A percentile compares a stretch with the other conserved stretches of the same genome.
phyloP scores from a whole-genome alignment of 805 yeast genomes.

The Starmerella sirachaensis region DNA sequence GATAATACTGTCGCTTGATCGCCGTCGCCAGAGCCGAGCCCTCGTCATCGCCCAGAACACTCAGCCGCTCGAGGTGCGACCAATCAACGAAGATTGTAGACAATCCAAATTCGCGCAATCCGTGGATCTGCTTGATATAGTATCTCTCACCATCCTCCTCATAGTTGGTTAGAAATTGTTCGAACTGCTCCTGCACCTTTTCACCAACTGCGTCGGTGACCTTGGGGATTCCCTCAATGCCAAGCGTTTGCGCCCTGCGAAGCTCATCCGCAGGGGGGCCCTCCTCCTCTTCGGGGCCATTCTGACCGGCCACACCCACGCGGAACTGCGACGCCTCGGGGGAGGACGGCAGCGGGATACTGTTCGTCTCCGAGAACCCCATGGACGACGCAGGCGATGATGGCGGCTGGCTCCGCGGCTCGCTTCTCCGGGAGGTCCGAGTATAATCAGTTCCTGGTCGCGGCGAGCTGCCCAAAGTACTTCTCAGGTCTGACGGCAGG shows the following conservation, averaged over 20 bases:
- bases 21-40: constrained; percentile 77
- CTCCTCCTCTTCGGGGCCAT: constrained; percentile 9
- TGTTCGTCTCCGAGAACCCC: constrained; percentile 12
- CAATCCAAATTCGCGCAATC: constrained; percentile 64
- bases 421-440: neutral
- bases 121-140: constrained; percentile 68
- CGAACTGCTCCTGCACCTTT: constrained; percentile 83
- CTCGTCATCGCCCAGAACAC: constrained; percentile 33
- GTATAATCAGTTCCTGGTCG: neutral
- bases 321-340: constrained; percentile 9
- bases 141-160: constrained; percentile 37
- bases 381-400: constrained; percentile 17
- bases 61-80: constrained; percentile 59
- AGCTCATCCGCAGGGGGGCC: constrained; percentile 18
- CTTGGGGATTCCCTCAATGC: constrained; percentile 45
- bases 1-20: constrained; percentile 77
- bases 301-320: constrained; percentile 2
- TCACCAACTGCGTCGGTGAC: constrained; percentile 89
- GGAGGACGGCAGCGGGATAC: constrained; percentile 16
- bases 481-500: constrained; percentile 15
- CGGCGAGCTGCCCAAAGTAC: constrained; percentile 18
- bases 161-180: constrained; percentile 64
- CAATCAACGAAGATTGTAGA: constrained; percentile 77
- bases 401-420: constrained; percentile 10
- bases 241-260: constrained; percentile 17